Base-by-base conservation (phyloP, 768 basidiomycete species). In the Leccinum subgranulosum region DNA sequence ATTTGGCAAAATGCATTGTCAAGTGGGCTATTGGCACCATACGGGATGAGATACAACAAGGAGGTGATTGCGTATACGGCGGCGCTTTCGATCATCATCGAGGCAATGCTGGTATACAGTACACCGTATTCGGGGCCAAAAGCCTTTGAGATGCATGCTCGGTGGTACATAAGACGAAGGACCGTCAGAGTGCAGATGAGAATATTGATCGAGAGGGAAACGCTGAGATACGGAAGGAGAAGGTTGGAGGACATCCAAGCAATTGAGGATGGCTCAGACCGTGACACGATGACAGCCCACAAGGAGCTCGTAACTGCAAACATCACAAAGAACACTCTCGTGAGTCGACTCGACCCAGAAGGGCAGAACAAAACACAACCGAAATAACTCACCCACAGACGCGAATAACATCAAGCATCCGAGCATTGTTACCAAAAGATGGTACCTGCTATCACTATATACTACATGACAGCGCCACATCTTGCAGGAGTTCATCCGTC, bases 11-110 rank as follows among this genome's bases (percentile, higher is more conserved):
- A 72, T 0, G 66, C 65, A 41, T 63, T 63, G 23, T 68, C 62
- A 23, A 72, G 33, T 1, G 70, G 61, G 45, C 59, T 73, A 10
- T 53, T 28, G 3, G 12, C 5, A 23, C 59, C 65, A 25, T 61
- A 72, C 0, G 70, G 72, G 21, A 74, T 43, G 36, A 74, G 65
- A 49, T 74, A 75, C 0, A 74, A 34, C 46, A 74, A 43, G 0
- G 73, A 75, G 29, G 61, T 64, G 47, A 65, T 60, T 11, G 73
- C 28, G 49, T 76, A 74, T 15, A 75, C 61, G 4, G 72, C 59
- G 14, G 73, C 72, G 6, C 73, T 73, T 59, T 74, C 73, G n/a
- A 75, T 50, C 6, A 74, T 57, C 67, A 74, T 71, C 11, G 72
- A 51, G n/a, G 72, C 69, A 31, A 75, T 66, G 56, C 66, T 67